Evolutionary conservation across 805 yeast species (phyloP), one percentile per base, ranked within the genome.

Genomic region (Candida suzukii): DNA sequence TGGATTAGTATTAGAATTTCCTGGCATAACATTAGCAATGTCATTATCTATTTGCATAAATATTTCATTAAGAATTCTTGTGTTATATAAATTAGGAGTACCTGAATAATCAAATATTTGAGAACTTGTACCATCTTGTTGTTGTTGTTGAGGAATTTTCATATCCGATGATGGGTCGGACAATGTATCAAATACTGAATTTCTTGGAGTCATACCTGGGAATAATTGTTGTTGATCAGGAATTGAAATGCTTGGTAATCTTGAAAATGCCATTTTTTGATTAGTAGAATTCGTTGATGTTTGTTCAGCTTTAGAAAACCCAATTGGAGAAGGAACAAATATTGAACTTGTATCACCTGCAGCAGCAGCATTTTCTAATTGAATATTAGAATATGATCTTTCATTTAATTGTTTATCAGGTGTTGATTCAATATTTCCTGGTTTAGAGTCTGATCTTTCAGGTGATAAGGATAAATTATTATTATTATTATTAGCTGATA

Each of bases 21-120:
- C 36, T 2, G 46, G 30, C 38, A 48, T 49, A 28, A 50, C 45
- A 38, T 50, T 52, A 51, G 56, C 52, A n/a, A 60, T 46, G 43
- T 60, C 64, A 2, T 57, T 49, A 37, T 60, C 63, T 24, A 60
- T 58, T 40, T 60, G 62, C 28, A 42, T 44, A 37, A 60, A 60
- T 12, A 60, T 35, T 35, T 58, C 63, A 41, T 54, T 51, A 21
- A 35, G 16, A 3, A 22, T 7, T 18, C 17, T 35, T 3, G 18
- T 35, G 11, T 25, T 35, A 4, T 26, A 16, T 7, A 12, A 2
- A 24, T 24, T 13, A 24, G 27, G 18, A 30, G 21, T 18, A 4
- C 7, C 9, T 28, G n/a, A 16, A 34, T 22, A n/a, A 19, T 19
- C 26, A 22, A 24, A 21, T 8, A 34, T 10, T 21, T n/a, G n/a